phyloP scores from a whole-genome alignment of 192 early-diverging fungal species.

The Coemansia sp. region DNA sequence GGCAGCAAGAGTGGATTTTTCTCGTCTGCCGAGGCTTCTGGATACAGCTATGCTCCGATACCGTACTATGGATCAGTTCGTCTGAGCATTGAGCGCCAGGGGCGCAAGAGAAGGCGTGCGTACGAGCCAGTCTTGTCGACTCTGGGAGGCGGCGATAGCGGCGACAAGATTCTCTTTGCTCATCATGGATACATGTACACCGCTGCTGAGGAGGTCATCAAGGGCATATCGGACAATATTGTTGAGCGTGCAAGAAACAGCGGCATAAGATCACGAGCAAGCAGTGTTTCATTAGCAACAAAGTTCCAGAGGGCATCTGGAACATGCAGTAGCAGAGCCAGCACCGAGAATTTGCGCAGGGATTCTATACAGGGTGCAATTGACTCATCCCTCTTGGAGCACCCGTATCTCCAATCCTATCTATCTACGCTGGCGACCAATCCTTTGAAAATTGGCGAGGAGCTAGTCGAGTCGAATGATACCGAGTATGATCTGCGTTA shows the following conservation, averaged over 20 bases:
- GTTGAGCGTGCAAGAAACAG: slow-evolving; percentile 46
- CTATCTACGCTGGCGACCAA: slow-evolving; percentile 27
- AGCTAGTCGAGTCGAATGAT: slow-evolving; percentile 42
- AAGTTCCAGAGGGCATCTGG: slow-evolving; percentile 27
- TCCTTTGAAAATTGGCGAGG: slow-evolving; percentile 53
- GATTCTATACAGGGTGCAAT: slow-evolving; percentile 6
- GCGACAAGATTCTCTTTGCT: slow-evolving; percentile 47
- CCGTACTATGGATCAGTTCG: slow-evolving; percentile 68
- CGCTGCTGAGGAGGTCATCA: slow-evolving; percentile 30
- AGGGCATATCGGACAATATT: slow-evolving; percentile 26
- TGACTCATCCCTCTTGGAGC: slow-evolving; percentile 42
- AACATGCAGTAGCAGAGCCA: slow-evolving; percentile 13
- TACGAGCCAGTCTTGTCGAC: slow-evolving; percentile 21
- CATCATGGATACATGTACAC: slow-evolving; percentile 45
- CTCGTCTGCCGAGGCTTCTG: slow-evolving; percentile 13
- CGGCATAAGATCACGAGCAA: slow-evolving; percentile 50
- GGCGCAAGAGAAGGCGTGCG: slow-evolving; percentile 23
- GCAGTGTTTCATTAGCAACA: slow-evolving; percentile 44
- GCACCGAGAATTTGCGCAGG: slow-evolving; percentile 5
- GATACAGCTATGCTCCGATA: slow-evolving; percentile 41
- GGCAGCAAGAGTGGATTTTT: slow-evolving; percentile 8
- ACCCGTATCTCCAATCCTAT: slow-evolving; percentile 43
- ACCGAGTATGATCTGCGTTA: slow-evolving; percentile 52
- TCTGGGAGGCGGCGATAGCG: slow-evolving; percentile 8
- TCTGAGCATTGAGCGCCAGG: slow-evolving; percentile 46